Conservation (phyloP, 1,284 basidiomycete genomes). For the Tetrapyrgos nigripes region DNA sequence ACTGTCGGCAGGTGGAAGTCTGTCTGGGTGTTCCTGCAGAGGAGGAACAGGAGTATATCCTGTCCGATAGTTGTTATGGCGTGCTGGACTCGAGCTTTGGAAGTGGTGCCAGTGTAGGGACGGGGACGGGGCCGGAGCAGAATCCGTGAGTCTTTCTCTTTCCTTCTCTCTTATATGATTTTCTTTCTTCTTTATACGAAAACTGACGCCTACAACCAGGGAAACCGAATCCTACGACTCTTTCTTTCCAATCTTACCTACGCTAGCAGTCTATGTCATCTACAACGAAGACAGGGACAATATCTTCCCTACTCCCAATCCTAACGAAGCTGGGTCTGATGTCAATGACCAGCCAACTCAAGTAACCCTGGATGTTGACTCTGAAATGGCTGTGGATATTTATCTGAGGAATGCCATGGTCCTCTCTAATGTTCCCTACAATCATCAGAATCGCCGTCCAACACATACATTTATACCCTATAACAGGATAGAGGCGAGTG, state of each 20-base stretch:
- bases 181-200: constrained; percentile 2
- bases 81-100: constrained; percentile 46
- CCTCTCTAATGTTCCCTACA: constrained; percentile 53
- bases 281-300: constrained; percentile 28
- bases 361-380: constrained; percentile 48
- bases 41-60: constrained; percentile 51
- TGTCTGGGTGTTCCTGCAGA: constrained; percentile 49
- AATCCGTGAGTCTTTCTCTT: constrained; percentile 45
- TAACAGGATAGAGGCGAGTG: constrained; percentile 19
- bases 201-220: constrained; percentile 30
- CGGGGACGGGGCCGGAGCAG: constrained; percentile 13
- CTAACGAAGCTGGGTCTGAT: no score
- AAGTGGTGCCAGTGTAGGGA: constrained; percentile 23
- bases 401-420: constrained; percentile 63
- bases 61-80: constrained; percentile 50
- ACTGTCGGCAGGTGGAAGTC: constrained; percentile 43
- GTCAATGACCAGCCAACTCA: constrained; percentile 5
- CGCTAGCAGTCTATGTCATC: constrained; percentile 56
- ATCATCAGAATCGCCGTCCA: constrained; percentile 1
- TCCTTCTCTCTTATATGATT: constrained; percentile 5
- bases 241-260: constrained; percentile 61
- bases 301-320: no score
- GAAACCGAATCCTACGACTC: constrained; percentile 45
- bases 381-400: constrained; percentile 54
- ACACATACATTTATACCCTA: constrained; percentile 8